A percentile compares a stretch with the other conserved stretches of the same genome.
Evolutionary conservation across 2,329 filamentous ascomycete species (phyloP).

Genomic region (Diplodia mutila): DNA sequence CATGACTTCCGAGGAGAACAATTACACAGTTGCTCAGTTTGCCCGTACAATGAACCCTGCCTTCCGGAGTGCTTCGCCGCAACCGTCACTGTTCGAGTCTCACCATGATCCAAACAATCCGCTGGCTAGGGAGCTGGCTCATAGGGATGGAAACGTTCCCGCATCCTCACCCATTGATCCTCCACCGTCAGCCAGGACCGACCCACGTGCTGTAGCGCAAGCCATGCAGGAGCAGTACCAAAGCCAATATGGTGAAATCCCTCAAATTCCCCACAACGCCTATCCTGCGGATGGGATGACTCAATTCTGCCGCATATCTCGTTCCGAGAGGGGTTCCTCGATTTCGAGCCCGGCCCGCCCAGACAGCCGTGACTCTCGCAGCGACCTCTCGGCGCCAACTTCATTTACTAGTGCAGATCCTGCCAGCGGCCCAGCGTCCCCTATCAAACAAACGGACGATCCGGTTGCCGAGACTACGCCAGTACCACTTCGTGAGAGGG

Average conservation of each 20-base stretch:
- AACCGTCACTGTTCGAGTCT: constrained; percentile 89
- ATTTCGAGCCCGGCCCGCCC: constrained; percentile 71
- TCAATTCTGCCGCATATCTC: constrained; percentile 84
- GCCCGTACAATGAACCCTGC: constrained; percentile 93
- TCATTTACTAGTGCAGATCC: constrained; percentile 87
- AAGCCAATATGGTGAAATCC: constrained; percentile 66
- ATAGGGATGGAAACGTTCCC: constrained; percentile 38
- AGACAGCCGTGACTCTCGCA: constrained; percentile 84
- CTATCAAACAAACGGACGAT: constrained; percentile 61
- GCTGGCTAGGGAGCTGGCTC: constrained; percentile 70
- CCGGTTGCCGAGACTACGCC: constrained; percentile 41
- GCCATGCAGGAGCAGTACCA: constrained; percentile 45
- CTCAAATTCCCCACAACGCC: constrained; percentile 82
- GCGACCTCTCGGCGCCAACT: constrained; percentile 86
- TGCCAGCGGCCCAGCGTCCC: constrained; percentile 72
- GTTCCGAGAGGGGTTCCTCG: constrained; percentile 68
- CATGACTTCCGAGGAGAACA: constrained; percentile 81
- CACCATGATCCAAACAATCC: constrained; percentile 84
- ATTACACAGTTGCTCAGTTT: constrained; percentile 94
- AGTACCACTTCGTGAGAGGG: constrained; percentile 62
- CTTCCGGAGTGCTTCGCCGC: constrained; percentile 93
- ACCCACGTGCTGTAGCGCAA: constrained; percentile 40
- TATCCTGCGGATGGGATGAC: constrained; percentile 97
- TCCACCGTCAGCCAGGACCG: constrained; percentile 30
- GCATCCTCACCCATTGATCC: constrained; percentile 6